These are phyloP conservation scores for Pyrus pyrifolia DNA, from an alignment of 306 rosid genomes.

Conservation along the genomic window DNA sequence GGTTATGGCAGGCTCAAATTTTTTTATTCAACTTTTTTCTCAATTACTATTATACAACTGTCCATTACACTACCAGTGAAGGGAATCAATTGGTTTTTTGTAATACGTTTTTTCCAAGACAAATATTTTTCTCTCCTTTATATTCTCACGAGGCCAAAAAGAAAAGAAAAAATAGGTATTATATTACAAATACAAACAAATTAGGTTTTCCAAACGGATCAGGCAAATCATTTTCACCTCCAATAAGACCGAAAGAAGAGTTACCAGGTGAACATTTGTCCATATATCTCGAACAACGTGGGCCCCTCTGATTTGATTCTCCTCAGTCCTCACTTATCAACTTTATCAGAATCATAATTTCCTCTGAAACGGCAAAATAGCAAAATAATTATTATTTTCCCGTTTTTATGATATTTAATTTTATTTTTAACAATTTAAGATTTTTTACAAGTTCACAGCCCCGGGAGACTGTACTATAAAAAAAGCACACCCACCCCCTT, in stretches of 20 bases:
- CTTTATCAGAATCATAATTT: neutral
- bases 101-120: too few relatives aligned
- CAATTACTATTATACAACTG: too few relatives aligned
- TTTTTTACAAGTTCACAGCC: neutral
- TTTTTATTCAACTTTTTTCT: too few relatives aligned
- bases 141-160: neutral
- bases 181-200: neutral
- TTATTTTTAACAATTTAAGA: neutral
- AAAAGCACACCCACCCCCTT: neutral
- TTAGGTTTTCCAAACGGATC: neutral
- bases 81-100: too few relatives aligned
- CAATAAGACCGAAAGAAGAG: neutral
- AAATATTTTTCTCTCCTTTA: neutral
- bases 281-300: neutral
- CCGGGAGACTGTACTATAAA: constrained; percentile 9
- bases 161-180: neutral
- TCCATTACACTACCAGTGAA: too few relatives aligned
- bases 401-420: too few relatives aligned
- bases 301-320: neutral
- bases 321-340: neutral
- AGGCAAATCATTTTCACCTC: neutral
- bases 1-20: too few relatives aligned
- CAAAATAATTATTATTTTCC: neutral
- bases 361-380: neutral
- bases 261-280: neutral